Percentiles rank a stretch among this genome's conserved stretches.
Conservation (phyloP, 805 yeast genomes). For the Wickerhamomyces hampshirensis region DNA sequence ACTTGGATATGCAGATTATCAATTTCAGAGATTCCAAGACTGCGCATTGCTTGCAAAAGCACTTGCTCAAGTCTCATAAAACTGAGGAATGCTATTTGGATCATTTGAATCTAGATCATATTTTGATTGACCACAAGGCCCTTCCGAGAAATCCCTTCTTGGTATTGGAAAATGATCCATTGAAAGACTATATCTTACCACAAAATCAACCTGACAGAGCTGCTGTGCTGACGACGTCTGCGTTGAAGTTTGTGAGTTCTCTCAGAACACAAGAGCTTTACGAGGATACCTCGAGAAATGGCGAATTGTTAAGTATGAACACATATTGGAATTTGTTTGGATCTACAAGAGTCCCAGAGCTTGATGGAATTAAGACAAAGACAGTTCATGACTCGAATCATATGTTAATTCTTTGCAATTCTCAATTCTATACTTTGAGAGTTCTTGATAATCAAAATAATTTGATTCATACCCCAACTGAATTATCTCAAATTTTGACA, state of each 20-base stretch:
- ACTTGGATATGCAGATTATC: slow-evolving; percentile 38
- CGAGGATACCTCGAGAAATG: slow-evolving; percentile 53
- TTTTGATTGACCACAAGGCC: slow-evolving; percentile 34
- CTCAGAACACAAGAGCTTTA: slow-evolving; percentile 48
- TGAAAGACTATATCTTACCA: slow-evolving; percentile 44
- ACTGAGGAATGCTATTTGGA: slow-evolving; percentile 50
- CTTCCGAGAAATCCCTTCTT: slow-evolving; percentile 77
- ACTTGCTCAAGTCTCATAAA: slow-evolving; percentile 42
- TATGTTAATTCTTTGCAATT: slow-evolving; percentile 68
- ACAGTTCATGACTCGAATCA: slow-evolving; percentile 63
- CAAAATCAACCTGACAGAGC: slow-evolving; percentile 68
- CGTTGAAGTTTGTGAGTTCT: slow-evolving; percentile 60
- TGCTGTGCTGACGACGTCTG: slow-evolving; percentile 59
- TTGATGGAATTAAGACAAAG: slow-evolving; percentile 68
- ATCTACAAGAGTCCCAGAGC: slow-evolving; percentile 52
- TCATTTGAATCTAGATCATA: slow-evolving; percentile 36
- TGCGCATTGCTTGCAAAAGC: slow-evolving; percentile 46
- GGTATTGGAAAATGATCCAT: slow-evolving; percentile 70
- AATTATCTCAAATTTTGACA: slow-evolving; percentile 59
- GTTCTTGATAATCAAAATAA: slow-evolving; percentile 69
- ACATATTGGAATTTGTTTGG: slow-evolving; percentile 68
- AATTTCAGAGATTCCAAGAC: slow-evolving; percentile 40
- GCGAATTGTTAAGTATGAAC: slow-evolving; percentile 57
- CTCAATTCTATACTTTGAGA: slow-evolving; percentile 85
- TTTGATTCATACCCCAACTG: slow-evolving; percentile 59